Base-by-base conservation (phyloP, 1,284 basidiomycete genomes). In the Leucoagaricus sp. region DNA sequence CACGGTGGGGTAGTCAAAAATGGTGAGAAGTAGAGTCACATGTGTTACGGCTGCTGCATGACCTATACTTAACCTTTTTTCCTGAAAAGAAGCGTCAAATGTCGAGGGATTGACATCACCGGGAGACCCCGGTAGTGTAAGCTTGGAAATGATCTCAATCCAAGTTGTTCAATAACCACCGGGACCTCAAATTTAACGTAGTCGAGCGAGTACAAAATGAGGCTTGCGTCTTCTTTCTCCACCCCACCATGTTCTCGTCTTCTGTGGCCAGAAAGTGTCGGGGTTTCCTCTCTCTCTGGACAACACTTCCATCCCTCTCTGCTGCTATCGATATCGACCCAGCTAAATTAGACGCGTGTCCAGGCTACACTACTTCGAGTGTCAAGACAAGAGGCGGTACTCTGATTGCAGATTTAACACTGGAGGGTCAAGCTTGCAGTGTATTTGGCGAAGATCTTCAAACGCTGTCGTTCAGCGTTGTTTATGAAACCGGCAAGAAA, bases 391-490 rank as follows among this genome's bases (percentile, higher is more conserved):
- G 46, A 15, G 53, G 60, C 2, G 58, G 62, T 28, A 64, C 60
- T 7, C 21, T 67, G 25, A 63, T 56, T 23, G 63, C 64, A 21
- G 60, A 63, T 53, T 60, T 66, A 19, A 31, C 58, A 29, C 46
- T 65, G 28, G 57, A 51, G 21, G 57, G 51, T 23, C 53, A 55
- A n/a, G 42, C 60, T 1, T 65, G 65, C 58, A 63, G 64, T 41
- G 63, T 67, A 7, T 69, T 67, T 54, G 67, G 67, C 7, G 31
- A 57, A 9, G 68, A 69, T 54, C 59, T 65, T 9, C 13, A 58
- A 23, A 60, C 50, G 10, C 55, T 69, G 9, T 57, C 52, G 9
- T 55, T 68, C 34, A 63, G 53, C 8, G 65, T 67, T 5, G 57
- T 51, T 10, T 67, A 67, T 28, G 64, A 69, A 56, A 65, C 68